phyloP scores from a whole-genome alignment of 2,329 filamentous ascomycete species.

The Sphaerulina populicola region DNA sequence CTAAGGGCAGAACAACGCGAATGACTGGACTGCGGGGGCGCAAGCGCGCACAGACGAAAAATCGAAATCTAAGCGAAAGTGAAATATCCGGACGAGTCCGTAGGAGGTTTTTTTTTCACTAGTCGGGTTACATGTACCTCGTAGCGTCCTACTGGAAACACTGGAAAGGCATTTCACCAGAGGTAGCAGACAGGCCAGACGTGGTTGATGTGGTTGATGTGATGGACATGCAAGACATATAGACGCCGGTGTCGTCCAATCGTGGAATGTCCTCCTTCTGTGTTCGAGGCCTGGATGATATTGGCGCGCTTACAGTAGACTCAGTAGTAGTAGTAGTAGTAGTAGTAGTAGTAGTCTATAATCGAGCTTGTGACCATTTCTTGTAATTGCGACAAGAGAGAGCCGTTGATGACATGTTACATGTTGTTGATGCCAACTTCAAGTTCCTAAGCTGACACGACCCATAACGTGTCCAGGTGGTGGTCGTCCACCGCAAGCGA shows the following conservation, averaged over 20 bases:
- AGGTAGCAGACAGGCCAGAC: neutral
- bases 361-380: neutral
- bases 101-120: neutral
- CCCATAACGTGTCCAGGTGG: constrained; percentile 6
- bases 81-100: constrained; percentile 7
- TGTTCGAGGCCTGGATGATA: neutral
- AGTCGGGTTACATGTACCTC: neutral
- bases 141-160: neutral
- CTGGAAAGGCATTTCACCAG: no score
- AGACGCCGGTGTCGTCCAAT: neutral
- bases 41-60: neutral
- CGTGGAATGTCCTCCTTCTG: neutral
- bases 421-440: neutral
- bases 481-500: constrained; percentile 1
- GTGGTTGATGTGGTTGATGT: neutral
- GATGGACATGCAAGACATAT: neutral
- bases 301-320: no score
- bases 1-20: constrained; percentile 6
- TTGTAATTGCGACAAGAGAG: neutral
- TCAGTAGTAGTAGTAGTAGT: no score
- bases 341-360: no score
- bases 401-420: neutral
- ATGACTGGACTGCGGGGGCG: neutral
- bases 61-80: constrained; percentile 8
- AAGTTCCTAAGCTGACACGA: constrained; percentile 1